Base-by-base conservation (phyloP, 148 eudicot species). In the Arctostaphylos glauca region DNA sequence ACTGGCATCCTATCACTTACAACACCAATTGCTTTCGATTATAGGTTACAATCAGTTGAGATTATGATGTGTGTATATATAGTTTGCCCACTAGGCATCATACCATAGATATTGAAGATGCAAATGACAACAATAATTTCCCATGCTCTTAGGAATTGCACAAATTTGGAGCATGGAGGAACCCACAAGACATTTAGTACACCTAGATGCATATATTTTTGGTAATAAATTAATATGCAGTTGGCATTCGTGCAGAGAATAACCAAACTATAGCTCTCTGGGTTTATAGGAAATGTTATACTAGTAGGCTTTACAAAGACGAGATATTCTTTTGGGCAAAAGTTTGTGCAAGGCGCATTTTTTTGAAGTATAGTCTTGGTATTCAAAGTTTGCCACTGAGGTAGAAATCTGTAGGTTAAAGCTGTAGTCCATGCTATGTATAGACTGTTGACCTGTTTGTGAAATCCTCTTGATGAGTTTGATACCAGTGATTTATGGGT, bases 21-120 rank as follows among this genome's bases (percentile, higher is more conserved):
- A 21, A 7, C 7, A 19, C 55, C 55, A 74, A 21, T 3, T 74
- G 52, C 77, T n/a, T 55, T 21, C 0, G 19, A 21, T 74, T 74
- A 48, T 74, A 48, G 52, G 16, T 73, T 23, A 18, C 76, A 73
- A 73, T 73, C 76, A 73, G 23, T 73, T 14, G 76, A 18, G 10
- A 46, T 43, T 73, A 19, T 73, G 50, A 73, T 19, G 21, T 73
- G 74, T 9, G 10, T 8, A 7, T 19, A 0, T 73, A 18, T 47
- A 73, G 52, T 73, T 16, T 18, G n/a, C 76, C 52, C 21, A 18
- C n/a, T 18, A 14, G 23, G n/a, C 76, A 73, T 43, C 23, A 44
- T 73, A 43, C 50, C 19, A 9, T 9, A 31, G 38, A 31, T 21
- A 25, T 66, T 7, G 71, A 25, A 66, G 43, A 66, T 66, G 25